These are phyloP conservation scores for Rutstroemia sp. DNA, from an alignment of 2,329 filamentous ascomycete species.

Conservation along the genomic window DNA sequence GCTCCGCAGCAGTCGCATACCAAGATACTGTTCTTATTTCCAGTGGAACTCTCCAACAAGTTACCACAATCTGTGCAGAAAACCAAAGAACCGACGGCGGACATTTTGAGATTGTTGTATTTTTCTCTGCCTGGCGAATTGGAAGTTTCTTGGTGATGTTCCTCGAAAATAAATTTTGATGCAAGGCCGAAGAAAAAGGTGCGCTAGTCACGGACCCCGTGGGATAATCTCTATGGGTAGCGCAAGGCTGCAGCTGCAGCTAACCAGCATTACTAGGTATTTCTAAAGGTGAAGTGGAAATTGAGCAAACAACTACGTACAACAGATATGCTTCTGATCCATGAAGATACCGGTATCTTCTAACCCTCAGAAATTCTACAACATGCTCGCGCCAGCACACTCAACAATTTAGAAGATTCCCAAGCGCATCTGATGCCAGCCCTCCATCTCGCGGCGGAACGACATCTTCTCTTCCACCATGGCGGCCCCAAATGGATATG, in stretches of 20 bases:
- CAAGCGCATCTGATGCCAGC: neutral
- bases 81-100: slow-evolving; percentile 80
- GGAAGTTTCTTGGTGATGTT: neutral
- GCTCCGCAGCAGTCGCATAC: slow-evolving; percentile 81
- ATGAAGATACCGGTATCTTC: no score
- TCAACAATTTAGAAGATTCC: neutral
- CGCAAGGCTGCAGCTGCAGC: slow-evolving; percentile 13
- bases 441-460: neutral
- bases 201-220: neutral
- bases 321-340: no score
- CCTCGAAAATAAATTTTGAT: slow-evolving; percentile 1
- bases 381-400: neutral
- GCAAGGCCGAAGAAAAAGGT: slow-evolving; percentile 1
- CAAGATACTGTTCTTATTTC: slow-evolving; percentile 66
- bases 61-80: slow-evolving; percentile 94
- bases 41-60: slow-evolving; percentile 72
- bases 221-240: slow-evolving; percentile 1
- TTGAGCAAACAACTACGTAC: no score
- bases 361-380: neutral
- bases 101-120: slow-evolving; percentile 48
- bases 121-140: neutral
- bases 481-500: slow-evolving; percentile 4
- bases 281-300: neutral
- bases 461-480: neutral
- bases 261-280: neutral